These are phyloP conservation scores for Aspergillus piperis DNA, from an alignment of 2,329 filamentous ascomycete genomes.

Conservation along the genomic window DNA sequence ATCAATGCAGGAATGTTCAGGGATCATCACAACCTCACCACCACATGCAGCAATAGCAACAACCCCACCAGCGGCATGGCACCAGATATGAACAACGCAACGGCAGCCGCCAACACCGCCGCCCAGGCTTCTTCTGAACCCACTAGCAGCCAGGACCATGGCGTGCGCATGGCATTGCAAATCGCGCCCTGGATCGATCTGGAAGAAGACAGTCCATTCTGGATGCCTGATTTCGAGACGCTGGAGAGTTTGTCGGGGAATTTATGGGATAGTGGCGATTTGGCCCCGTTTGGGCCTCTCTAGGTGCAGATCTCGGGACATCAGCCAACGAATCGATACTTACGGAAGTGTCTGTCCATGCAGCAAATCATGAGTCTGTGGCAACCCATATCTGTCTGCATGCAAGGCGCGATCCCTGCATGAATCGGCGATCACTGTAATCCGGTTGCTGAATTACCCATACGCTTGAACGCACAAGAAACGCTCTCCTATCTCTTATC, in stretches of 20 bases:
- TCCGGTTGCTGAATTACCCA: background rate
- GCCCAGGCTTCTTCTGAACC: no score
- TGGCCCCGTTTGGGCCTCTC: conserved; percentile 32
- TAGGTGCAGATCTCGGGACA: conserved; percentile 11
- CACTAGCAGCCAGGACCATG: conserved; percentile 31
- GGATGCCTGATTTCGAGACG: conserved; percentile 45
- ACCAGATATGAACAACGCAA: conserved; percentile 10
- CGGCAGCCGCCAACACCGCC: background rate
- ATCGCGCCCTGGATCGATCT: conserved; percentile 45
- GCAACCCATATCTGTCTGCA: background rate
- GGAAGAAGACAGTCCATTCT: conserved; percentile 36
- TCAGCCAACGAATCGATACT: background rate
- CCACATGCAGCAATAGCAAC: conserved; percentile 4
- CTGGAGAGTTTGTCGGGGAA: conserved; percentile 34
- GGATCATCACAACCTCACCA: conserved; percentile 7
- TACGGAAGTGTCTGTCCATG: no score
- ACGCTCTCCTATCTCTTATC: background rate
- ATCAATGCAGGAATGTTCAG: conserved; percentile 18
- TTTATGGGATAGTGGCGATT: conserved; percentile 33
- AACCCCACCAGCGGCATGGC: background rate
- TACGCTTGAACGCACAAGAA: background rate
- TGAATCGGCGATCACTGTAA: background rate
- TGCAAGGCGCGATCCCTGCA: background rate
- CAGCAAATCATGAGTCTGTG: no score
- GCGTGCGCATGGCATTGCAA: conserved; percentile 41